Percentiles rank a stretch among this genome's conserved stretches.
Conservation (phyloP, 2,329 filamentous ascomycete genomes). For the Parastagonospora nodorum region DNA sequence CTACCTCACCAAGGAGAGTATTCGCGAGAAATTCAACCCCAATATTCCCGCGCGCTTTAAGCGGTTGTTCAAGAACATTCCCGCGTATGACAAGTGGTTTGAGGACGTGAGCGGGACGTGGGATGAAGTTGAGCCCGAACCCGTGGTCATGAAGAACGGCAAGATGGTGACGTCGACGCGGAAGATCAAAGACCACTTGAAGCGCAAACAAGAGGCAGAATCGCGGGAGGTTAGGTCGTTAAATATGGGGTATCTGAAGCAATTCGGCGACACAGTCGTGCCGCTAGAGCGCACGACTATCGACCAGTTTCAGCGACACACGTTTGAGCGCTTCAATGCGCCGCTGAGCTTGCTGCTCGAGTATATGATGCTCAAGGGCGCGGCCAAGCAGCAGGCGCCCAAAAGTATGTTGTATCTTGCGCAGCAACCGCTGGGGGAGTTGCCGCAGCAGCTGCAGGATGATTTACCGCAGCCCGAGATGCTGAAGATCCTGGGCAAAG, state of each 20-base stretch:
- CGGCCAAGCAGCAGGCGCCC: slow-evolving; percentile 35
- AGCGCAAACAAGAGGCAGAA: neutral
- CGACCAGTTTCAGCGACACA: neutral
- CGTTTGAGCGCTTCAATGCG: slow-evolving; percentile 63
- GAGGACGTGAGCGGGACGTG: neutral
- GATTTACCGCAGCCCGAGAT: slow-evolving; percentile 73
- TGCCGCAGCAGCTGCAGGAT: slow-evolving; percentile 65
- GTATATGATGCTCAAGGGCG: slow-evolving; percentile 50
- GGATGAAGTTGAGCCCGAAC: neutral
- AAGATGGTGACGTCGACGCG: neutral
- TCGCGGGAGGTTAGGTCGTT: slow-evolving; percentile 5
- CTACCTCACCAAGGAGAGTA: neutral
- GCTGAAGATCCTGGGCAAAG: slow-evolving; percentile 68
- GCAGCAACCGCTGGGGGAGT: slow-evolving; percentile 72
- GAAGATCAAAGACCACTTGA: neutral
- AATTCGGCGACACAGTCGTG: slow-evolving; percentile 56
- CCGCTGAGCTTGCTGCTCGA: slow-evolving; percentile 69
- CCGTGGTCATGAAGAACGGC: too few species aligned
- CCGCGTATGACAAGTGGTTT: slow-evolving; percentile 43
- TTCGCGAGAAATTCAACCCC: slow-evolving; percentile 13
- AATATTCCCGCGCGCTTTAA: slow-evolving; percentile 29
- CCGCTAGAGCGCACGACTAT: slow-evolving; percentile 63
- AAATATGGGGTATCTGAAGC: slow-evolving; percentile 32
- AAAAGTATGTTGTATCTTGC: slow-evolving; percentile 75
- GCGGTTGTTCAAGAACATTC: slow-evolving; percentile 23